phyloP scores from a whole-genome alignment of 805 yeast genomes.

The Teunomyces aglyptinius region DNA sequence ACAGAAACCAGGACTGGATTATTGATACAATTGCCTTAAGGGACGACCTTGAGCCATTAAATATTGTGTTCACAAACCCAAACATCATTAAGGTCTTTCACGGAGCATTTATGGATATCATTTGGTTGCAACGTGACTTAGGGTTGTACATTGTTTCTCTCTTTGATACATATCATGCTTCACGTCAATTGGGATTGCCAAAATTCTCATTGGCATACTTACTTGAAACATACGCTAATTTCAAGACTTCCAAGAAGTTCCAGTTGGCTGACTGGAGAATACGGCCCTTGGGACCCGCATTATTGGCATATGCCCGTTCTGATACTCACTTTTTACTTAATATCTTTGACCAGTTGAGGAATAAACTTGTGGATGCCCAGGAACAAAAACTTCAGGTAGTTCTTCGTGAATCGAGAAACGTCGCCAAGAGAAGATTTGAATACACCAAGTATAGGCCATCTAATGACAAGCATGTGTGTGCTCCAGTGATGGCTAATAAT shows the following conservation, averaged over 20 bases:
- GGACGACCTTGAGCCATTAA: conserved; percentile 64
- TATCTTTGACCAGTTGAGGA: conserved; percentile 73
- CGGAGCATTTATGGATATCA: conserved; percentile 95
- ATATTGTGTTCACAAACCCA: conserved; percentile 80
- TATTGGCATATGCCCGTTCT: conserved; percentile 86
- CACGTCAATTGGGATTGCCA: conserved; percentile 74
- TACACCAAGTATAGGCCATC: conserved; percentile 62
- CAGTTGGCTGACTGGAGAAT: conserved; percentile 97
- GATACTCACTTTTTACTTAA: conserved; percentile 90
- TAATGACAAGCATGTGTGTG: conserved; percentile 34
- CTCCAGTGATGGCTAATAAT: conserved; percentile 46
- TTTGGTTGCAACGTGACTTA: conserved; percentile 94
- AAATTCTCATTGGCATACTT: conserved; percentile 82
- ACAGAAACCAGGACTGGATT: conserved; percentile 77
- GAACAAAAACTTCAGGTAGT: conserved; percentile 59
- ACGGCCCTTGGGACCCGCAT: conserved; percentile 74
- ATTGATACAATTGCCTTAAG: conserved; percentile 81
- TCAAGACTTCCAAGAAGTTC: conserved; percentile 88
- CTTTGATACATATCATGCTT: conserved; percentile 92
- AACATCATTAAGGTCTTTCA: conserved; percentile 82
- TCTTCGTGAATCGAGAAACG: conserved; percentile 70
- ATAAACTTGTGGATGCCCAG: conserved; percentile 45
- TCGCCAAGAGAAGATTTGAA: conserved; percentile 80
- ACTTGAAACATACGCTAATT: conserved; percentile 74
- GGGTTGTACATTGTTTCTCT: conserved; percentile 87